Evolutionary conservation across 805 yeast species (phyloP).

Genomic region (Suhomyces sp.): DNA sequence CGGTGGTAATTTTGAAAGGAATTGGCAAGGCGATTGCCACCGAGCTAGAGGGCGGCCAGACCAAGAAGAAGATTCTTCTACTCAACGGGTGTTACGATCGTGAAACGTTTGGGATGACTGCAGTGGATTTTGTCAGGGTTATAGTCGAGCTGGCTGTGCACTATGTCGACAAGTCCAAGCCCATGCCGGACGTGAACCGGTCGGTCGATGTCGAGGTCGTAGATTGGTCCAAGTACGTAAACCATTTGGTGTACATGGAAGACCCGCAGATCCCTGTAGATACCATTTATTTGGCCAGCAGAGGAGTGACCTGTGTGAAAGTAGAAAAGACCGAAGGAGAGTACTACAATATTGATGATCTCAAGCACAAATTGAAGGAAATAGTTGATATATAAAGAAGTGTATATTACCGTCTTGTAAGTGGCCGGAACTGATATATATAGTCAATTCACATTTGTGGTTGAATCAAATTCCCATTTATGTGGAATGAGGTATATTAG

Average conservation of each 20-base stretch:
- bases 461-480: no score
- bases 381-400: background rate
- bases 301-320: slow-evolving; percentile 48
- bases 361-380: slow-evolving; percentile 11
- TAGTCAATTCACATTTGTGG: no score
- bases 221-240: slow-evolving; percentile 49
- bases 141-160: slow-evolving; percentile 56
- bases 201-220: slow-evolving; percentile 6
- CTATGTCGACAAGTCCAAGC: slow-evolving; percentile 35
- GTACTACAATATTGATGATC: slow-evolving; percentile 42
- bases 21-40: slow-evolving; percentile 59
- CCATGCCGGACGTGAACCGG: slow-evolving; percentile 11
- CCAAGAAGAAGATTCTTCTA: slow-evolving; percentile 54
- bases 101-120: slow-evolving; percentile 70
- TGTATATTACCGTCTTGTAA: no score
- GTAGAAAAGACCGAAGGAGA: slow-evolving; percentile 29
- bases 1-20: slow-evolving; percentile 71
- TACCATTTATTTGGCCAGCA: slow-evolving; percentile 28
- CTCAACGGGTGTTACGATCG: slow-evolving; percentile 76
- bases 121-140: slow-evolving; percentile 54
- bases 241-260: slow-evolving; percentile 59
- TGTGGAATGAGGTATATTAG: no score
- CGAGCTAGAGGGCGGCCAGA: background rate
- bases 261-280: slow-evolving; percentile 53
- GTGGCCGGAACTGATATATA: no score